Percentiles rank a stretch among this genome's conserved stretches.
Evolutionary conservation across 768 basidiomycete genomes (phyloP).

Genomic region (Panaeolus cyanescens): DNA sequence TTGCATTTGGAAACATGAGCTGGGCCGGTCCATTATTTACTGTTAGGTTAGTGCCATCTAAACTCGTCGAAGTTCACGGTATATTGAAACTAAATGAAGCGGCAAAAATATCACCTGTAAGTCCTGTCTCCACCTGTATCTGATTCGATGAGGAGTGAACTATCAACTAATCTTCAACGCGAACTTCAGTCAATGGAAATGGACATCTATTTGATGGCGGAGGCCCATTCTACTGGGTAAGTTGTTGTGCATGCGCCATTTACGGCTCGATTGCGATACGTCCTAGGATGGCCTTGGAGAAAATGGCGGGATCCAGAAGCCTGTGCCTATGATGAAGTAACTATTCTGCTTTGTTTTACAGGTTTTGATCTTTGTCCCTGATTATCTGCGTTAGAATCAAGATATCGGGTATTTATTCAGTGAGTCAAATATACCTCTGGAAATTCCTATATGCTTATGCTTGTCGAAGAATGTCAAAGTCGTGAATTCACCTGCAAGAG

Average conservation of each 20-base stretch:
- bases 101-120: constrained; percentile 51
- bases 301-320: constrained; percentile 39
- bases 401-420: constrained; percentile 37
- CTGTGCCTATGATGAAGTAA: constrained; percentile 47
- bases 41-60: constrained; percentile 37
- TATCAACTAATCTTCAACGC: not conserved
- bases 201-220: constrained; percentile 43
- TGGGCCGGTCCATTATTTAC: constrained; percentile 60
- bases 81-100: constrained; percentile 24
- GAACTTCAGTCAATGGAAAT: constrained; percentile 38
- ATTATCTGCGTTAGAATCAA: constrained; percentile 28
- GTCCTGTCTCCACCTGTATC: constrained; percentile 12
- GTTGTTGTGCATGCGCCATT: not conserved
- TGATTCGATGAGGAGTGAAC: not conserved
- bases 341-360: constrained; percentile 1
- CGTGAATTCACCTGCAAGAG: constrained; percentile 40
- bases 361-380: too few relatives aligned
- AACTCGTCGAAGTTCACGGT: not conserved
- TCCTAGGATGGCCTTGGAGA: constrained; percentile 40
- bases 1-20: constrained; percentile 51
- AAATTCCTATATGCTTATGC: constrained; percentile 25
- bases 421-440: constrained; percentile 23
- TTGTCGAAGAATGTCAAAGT: constrained; percentile 39
- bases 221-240: constrained; percentile 47
- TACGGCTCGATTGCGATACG: not conserved